Percentiles rank a stretch among this genome's conserved stretches.
Evolutionary conservation across 78 protist genomes (phyloP).

Genomic region (Diacronema lutheri): DNA sequence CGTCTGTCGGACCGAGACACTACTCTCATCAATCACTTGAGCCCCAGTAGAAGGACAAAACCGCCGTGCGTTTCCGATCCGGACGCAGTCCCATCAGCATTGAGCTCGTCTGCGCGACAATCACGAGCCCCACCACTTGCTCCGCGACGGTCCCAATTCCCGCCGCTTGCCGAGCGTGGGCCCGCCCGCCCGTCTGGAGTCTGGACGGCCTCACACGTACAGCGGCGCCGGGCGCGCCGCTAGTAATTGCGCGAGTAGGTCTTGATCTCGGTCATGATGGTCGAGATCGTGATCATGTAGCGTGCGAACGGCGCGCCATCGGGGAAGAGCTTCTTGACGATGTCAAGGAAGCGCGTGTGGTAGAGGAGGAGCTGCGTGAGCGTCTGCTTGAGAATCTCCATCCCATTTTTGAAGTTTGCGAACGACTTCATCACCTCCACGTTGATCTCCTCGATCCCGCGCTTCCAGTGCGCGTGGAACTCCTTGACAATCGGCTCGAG

Average conservation of each 20-base stretch:
- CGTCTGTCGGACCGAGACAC: too few species aligned
- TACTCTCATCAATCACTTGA: too few species aligned
- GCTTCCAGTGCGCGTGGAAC: not conserved
- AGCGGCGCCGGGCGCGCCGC: not conserved
- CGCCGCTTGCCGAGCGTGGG: too few species aligned
- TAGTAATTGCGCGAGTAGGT: not conserved
- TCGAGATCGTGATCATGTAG: not conserved
- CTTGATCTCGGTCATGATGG: slow-evolving; percentile 14
- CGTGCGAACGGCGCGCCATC: not conserved
- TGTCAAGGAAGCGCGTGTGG: slow-evolving; percentile 36
- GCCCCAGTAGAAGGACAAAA: too few species aligned
- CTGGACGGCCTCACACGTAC: too few species aligned
- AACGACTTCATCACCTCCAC: slow-evolving; percentile 8
- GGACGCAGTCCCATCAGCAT: too few species aligned
- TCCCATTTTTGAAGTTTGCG: not conserved
- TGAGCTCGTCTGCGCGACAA: too few species aligned
- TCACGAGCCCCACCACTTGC: too few species aligned
- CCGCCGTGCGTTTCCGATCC: too few species aligned
- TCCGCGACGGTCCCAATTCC: too few species aligned
- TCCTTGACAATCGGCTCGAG: not conserved
- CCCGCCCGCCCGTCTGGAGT: too few species aligned
- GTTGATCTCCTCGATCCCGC: not conserved
- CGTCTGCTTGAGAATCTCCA: slow-evolving; percentile 25
- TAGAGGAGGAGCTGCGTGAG: slow-evolving; percentile 21
- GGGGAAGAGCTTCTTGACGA: not conserved